Evolutionary conservation across 2,329 filamentous ascomycete genomes (phyloP).

Genomic region (Leptographium radiaticola): DNA sequence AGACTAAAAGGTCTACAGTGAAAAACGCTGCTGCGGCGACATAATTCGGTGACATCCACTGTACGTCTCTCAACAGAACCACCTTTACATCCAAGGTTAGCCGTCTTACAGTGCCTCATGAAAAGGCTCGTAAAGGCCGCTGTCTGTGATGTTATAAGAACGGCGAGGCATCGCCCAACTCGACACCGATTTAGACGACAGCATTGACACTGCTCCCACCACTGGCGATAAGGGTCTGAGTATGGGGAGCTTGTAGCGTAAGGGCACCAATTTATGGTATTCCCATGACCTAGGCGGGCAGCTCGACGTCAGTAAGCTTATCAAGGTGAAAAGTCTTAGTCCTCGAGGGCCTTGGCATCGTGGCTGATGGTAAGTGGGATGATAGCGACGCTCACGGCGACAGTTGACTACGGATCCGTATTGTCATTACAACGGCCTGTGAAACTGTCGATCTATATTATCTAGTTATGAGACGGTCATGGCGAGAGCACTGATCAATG

Average conservation of each 20-base stretch:
- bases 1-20: too few relatives aligned
- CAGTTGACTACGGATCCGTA: not conserved
- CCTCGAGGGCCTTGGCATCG: not conserved
- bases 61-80: too few relatives aligned
- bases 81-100: too few relatives aligned
- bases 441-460: not conserved
- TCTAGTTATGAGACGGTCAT: not conserved
- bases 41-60: too few relatives aligned
- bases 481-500: not conserved
- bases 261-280: not conserved
- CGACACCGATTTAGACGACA: not conserved
- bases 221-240: not conserved
- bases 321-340: not conserved
- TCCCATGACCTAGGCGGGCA: not conserved
- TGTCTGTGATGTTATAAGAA: not conserved
- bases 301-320: not conserved
- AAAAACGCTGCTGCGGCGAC: too few relatives aligned
- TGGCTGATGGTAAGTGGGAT: not conserved
- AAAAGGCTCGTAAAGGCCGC: not conserved
- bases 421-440: not conserved
- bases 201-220: not conserved
- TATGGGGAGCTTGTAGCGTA: not conserved
- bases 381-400: not conserved
- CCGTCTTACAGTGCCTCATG: too few relatives aligned
- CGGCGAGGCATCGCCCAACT: not conserved